A percentile compares a stretch with the other conserved stretches of the same genome.
phyloP scores from a whole-genome alignment of 176 grass and related monocot genomes.

The Oryza meyeriana region DNA sequence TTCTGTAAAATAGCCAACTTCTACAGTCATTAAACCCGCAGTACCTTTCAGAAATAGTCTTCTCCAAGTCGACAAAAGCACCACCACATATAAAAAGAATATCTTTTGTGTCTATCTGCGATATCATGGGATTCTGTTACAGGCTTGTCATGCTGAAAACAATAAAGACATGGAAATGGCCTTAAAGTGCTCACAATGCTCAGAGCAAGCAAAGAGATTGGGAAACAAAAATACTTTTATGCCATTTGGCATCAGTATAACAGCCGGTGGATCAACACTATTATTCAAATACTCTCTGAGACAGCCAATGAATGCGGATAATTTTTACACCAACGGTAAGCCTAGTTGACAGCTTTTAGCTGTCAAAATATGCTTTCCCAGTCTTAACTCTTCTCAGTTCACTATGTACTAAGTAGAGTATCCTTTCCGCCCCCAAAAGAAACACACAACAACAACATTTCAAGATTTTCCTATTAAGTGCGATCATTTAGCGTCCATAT shows the following conservation, averaged over 20 bases:
- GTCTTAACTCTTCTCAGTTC: background rate
- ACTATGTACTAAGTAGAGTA: background rate
- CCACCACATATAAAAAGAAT: slow-evolving; percentile 99
- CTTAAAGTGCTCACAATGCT: background rate
- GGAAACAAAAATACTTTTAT: slow-evolving; percentile 6
- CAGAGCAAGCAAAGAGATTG: background rate
- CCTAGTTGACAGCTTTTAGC: background rate
- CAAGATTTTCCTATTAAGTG: slow-evolving; percentile 1
- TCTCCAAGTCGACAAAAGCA: slow-evolving; percentile 96
- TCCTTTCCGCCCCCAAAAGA: background rate
- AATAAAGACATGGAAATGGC: background rate
- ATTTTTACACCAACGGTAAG: slow-evolving; percentile 6
- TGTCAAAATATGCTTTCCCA: slow-evolving; percentile 13
- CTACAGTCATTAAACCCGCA: background rate
- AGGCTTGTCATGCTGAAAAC: slow-evolving; percentile 17
- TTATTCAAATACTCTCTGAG: background rate
- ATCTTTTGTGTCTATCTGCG: slow-evolving; percentile 98
- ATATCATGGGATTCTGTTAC: slow-evolving; percentile 32
- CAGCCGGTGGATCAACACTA: background rate
- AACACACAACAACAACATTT: background rate
- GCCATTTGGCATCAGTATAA: background rate
- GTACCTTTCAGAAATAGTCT: slow-evolving; percentile 98
- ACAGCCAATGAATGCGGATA: background rate
- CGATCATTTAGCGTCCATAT: slow-evolving; percentile 13
- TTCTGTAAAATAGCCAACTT: background rate